Percentiles rank a stretch among this genome's conserved stretches.
phyloP scores from a whole-genome alignment of 345 rosid species.

The Corymbia maculata region DNA sequence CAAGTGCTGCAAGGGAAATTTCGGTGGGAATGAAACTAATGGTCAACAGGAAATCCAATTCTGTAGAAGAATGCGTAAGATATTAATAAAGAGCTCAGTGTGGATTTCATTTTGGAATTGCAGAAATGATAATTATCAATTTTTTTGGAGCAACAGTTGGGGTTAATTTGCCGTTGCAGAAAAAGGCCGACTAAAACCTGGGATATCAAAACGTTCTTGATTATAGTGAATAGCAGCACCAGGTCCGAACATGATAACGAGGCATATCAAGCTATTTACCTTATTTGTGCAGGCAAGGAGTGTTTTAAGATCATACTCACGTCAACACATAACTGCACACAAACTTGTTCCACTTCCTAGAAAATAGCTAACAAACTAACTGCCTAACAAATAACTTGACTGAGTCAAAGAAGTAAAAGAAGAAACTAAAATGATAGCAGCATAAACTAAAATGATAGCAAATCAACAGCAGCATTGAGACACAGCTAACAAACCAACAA shows the following conservation, averaged over 20 bases:
- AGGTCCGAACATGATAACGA: neutral
- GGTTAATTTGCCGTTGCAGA: neutral
- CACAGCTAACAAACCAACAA: too few relatives aligned
- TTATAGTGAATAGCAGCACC: neutral
- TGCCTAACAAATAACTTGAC: too few relatives aligned
- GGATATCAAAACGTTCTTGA: neutral
- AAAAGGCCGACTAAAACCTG: neutral
- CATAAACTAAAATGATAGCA: too few relatives aligned
- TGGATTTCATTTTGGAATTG: neutral
- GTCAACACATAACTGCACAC: too few relatives aligned
- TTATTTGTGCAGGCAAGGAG: neutral
- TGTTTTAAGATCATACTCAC: constrained; percentile 33
- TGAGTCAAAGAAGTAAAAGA: too few relatives aligned
- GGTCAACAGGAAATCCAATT: neutral
- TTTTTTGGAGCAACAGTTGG: neutral
- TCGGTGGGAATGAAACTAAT: neutral
- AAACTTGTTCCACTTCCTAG: too few relatives aligned
- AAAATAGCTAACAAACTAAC: too few relatives aligned
- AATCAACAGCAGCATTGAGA: too few relatives aligned
- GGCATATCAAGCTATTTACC: neutral
- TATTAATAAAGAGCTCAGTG: neutral
- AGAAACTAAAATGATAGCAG: too few relatives aligned
- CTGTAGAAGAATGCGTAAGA: neutral
- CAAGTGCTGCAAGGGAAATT: constrained; percentile 16
- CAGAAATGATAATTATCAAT: neutral